Evolutionary conservation across 179 eudicot genomes (phyloP).

Genomic region (Silene noctiflora): DNA sequence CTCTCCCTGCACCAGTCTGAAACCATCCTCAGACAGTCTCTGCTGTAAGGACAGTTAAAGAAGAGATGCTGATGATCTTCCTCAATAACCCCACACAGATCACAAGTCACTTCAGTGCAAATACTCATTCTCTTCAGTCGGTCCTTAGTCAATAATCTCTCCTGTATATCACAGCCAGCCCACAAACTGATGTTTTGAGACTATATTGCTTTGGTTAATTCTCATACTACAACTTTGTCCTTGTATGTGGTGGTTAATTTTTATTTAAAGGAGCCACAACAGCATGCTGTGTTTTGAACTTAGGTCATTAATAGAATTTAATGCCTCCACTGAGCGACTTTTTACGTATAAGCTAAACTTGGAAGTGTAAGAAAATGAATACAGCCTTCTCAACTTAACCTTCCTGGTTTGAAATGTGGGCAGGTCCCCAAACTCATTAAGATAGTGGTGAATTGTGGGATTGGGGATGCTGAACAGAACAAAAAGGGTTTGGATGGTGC

Average conservation of each 20-base stretch:
- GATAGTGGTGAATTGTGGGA: conserved; percentile 91
- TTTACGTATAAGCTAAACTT: background rate
- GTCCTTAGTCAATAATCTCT: too few relatives aligned
- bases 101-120: too few relatives aligned
- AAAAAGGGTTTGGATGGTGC: conserved; percentile 90
- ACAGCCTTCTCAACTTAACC: conserved; percentile 4
- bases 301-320: background rate
- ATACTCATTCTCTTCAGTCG: too few relatives aligned
- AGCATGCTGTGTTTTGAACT: background rate
- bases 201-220: background rate
- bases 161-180: too few relatives aligned
- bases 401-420: conserved; percentile 18
- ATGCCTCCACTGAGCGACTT: background rate
- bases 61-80: too few relatives aligned
- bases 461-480: conserved; percentile 98
- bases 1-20: too few relatives aligned
- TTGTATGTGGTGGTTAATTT: background rate
- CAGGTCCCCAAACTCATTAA: conserved; percentile 90
- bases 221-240: background rate
- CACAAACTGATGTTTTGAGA: too few relatives aligned
- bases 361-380: background rate
- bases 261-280: background rate
- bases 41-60: too few relatives aligned
- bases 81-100: too few relatives aligned
- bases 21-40: too few relatives aligned